These are phyloP conservation scores for Purshia tridentata DNA, from an alignment of 306 rosid genomes.

Conservation along the genomic window DNA sequence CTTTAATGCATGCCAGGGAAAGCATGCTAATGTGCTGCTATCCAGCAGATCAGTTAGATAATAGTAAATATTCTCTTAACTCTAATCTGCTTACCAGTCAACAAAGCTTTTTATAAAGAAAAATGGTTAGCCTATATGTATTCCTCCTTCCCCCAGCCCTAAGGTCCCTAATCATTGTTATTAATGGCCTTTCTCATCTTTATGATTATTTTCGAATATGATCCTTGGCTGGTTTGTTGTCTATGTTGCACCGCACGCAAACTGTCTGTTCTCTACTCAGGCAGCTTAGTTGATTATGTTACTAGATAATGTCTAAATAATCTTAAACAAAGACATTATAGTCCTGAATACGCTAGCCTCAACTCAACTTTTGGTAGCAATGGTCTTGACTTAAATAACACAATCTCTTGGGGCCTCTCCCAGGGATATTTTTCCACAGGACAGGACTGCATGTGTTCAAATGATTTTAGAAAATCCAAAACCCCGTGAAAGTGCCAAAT, in stretches of 20 bases:
- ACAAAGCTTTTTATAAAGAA: neutral
- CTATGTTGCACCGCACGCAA: neutral
- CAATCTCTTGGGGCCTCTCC: neutral
- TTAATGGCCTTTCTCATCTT: neutral
- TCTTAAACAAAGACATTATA: neutral
- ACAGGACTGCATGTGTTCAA: neutral
- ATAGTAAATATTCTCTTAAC: neutral
- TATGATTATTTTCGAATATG: neutral
- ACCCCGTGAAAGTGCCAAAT: neutral
- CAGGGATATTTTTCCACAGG: neutral
- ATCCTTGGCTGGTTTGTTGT: neutral
- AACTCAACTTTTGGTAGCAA: neutral
- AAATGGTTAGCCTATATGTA: neutral
- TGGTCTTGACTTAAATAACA: neutral
- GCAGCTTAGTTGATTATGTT: neutral
- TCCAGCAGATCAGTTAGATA: neutral
- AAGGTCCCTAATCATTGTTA: neutral
- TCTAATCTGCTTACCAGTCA: neutral
- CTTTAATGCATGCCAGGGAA: neutral
- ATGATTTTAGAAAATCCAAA: neutral
- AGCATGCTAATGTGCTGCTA: neutral
- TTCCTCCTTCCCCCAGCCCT: neutral
- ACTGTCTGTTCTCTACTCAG: neutral
- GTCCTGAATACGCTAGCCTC: neutral
- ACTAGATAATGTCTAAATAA: neutral